Evolutionary conservation across 768 basidiomycete genomes (phyloP).

Genomic region (Cyclocybe aegerita): DNA sequence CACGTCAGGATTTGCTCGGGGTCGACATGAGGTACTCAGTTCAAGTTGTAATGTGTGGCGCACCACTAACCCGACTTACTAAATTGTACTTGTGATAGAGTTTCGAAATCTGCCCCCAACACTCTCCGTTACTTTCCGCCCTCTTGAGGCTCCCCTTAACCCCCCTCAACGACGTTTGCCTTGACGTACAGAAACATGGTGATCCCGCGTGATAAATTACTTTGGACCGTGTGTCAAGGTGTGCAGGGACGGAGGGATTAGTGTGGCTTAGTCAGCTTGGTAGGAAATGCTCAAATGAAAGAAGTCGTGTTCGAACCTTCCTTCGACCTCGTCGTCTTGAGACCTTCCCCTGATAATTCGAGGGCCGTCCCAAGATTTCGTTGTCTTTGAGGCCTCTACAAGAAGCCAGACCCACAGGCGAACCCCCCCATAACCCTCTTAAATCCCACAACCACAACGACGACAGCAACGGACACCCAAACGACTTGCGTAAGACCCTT

Average conservation of each 20-base stretch:
- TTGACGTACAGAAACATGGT: too few species aligned
- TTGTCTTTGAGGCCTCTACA: background rate
- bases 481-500: constrained; percentile 2
- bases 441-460: background rate
- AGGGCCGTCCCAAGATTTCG: constrained; percentile 16
- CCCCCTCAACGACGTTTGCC: too few species aligned
- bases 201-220: too few species aligned
- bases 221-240: too few species aligned
- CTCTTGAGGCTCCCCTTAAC: too few species aligned
- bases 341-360: constrained; percentile 16
- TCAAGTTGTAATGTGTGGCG: too few species aligned
- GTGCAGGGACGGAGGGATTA: background rate
- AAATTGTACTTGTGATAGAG: too few species aligned
- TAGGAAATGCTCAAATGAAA: constrained; percentile 20
- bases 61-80: too few species aligned
- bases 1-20: too few species aligned
- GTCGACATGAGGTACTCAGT: too few species aligned
- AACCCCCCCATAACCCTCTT: constrained; percentile 3
- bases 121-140: too few species aligned
- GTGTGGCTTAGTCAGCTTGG: constrained; percentile 23
- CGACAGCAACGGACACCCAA: background rate
- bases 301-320: constrained; percentile 3
- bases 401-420: background rate
- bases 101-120: too few species aligned
- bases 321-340: constrained; percentile 24